Percentiles rank a stretch among this genome's conserved stretches.
phyloP scores from a whole-genome alignment of 2,329 filamentous ascomycete species.

The Sporothrix brunneoviolacea region DNA sequence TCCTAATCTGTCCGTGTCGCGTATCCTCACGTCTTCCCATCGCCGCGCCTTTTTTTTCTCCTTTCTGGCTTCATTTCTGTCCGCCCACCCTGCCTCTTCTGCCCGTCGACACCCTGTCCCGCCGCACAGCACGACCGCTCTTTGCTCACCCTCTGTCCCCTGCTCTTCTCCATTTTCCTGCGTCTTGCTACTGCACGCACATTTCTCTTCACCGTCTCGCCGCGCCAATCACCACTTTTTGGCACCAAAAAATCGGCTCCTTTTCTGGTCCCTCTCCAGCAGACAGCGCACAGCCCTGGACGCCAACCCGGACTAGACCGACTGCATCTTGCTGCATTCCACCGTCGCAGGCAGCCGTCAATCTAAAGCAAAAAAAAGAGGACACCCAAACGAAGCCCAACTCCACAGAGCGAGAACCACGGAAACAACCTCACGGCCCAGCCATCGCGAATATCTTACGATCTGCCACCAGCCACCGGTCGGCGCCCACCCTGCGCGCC shows the following conservation, averaged over 20 bases:
- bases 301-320: background rate
- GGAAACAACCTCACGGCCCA: background rate
- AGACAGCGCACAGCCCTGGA: background rate
- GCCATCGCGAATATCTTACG: background rate
- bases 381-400: constrained; percentile 4
- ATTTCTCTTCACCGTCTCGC: constrained; percentile 2
- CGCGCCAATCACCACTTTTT: no score
- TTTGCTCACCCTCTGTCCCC: background rate
- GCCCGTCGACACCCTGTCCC: background rate
- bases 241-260: background rate
- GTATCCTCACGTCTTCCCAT: background rate
- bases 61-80: background rate
- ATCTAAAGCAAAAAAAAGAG: background rate
- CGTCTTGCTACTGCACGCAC: constrained; percentile 16
- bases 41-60: background rate
- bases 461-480: no score
- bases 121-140: background rate
- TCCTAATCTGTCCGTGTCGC: background rate
- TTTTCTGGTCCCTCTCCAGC: background rate
- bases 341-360: constrained; percentile 10
- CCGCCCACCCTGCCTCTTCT: background rate
- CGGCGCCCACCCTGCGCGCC: background rate
- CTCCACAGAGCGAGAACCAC: constrained; percentile 3
- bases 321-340: no score
- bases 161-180: constrained; percentile 16